Evolutionary conservation across 768 basidiomycete species (phyloP).

Genomic region (Rhodotorula graminis): DNA sequence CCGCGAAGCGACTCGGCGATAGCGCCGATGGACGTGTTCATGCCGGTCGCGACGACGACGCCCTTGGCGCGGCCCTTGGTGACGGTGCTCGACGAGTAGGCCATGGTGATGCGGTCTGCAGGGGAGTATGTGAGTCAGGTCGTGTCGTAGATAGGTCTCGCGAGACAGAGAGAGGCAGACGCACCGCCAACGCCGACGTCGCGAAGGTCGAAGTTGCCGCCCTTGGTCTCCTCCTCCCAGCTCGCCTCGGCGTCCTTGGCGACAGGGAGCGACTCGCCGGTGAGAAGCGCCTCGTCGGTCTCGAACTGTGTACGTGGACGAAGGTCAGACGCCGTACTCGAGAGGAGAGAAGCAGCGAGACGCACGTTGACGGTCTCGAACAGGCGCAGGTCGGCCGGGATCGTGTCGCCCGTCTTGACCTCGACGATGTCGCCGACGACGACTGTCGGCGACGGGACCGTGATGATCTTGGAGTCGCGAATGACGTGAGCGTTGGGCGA

Average conservation of each 20-base stretch:
- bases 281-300: conserved; percentile 51
- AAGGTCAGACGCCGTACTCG: too few species aligned
- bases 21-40: conserved; percentile 47
- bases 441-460: conserved; percentile 51
- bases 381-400: conserved; percentile 47
- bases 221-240: conserved; percentile 31
- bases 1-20: conserved; percentile 51
- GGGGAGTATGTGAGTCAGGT: neutral
- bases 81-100: conserved; percentile 50
- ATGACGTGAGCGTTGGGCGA: conserved; percentile 54
- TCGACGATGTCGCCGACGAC: conserved; percentile 51
- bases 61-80: conserved; percentile 51
- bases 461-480: conserved; percentile 50
- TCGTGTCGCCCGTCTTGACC: conserved; percentile 50
- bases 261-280: conserved; percentile 49
- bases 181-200: conserved; percentile 36
- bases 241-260: conserved; percentile 41
- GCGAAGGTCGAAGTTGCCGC: conserved; percentile 27
- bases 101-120: conserved; percentile 42
- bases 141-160: too few species aligned
- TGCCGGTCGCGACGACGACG: conserved; percentile 49
- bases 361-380: conserved; percentile 40
- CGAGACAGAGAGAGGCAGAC: neutral
- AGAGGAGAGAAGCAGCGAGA: neutral
- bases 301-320: conserved; percentile 40